These are phyloP conservation scores for Nothopassalora personata DNA, from an alignment of 2,329 filamentous ascomycete genomes.

Conservation along the genomic window DNA sequence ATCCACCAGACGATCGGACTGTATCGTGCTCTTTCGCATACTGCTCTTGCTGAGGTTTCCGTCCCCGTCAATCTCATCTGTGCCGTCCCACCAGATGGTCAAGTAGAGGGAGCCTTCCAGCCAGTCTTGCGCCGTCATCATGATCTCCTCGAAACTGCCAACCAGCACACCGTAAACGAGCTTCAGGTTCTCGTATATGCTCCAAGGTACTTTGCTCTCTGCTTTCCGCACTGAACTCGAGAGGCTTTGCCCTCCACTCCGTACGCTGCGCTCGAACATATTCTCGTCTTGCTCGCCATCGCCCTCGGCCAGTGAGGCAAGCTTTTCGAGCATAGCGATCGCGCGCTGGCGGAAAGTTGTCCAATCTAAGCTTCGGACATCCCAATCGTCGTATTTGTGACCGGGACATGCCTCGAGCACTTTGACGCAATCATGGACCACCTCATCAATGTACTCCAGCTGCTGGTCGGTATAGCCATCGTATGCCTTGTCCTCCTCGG, in stretches of 20 bases:
- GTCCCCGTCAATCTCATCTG: slow-evolving; percentile 48
- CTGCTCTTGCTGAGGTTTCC: slow-evolving; percentile 44
- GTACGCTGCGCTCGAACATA: slow-evolving; percentile 21
- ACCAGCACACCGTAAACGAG: slow-evolving; percentile 75
- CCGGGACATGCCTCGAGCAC: slow-evolving; percentile 71
- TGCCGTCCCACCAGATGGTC: slow-evolving; percentile 88
- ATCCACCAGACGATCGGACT: slow-evolving; percentile 44
- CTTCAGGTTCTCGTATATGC: slow-evolving; percentile 78
- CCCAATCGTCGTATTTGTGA: slow-evolving; percentile 64
- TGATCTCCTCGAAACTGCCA: slow-evolving; percentile 68
- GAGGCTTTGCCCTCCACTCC: slow-evolving; percentile 50
- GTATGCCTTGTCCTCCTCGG: slow-evolving; percentile 52
- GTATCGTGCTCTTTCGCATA: slow-evolving; percentile 31
- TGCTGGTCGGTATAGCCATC: slow-evolving; percentile 70
- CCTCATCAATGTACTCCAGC: slow-evolving; percentile 71
- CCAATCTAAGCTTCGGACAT: slow-evolving; percentile 78
- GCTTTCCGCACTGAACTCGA: slow-evolving; percentile 65
- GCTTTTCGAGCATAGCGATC: slow-evolving; percentile 51
- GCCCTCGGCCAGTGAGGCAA: slow-evolving; percentile 76
- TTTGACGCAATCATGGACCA: slow-evolving; percentile 61
- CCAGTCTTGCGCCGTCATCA: slow-evolving; percentile 80
- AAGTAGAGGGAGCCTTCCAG: slow-evolving; percentile 79
- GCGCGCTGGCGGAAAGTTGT: slow-evolving; percentile 68
- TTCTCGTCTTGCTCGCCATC: slow-evolving; percentile 40
- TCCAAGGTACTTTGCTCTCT: slow-evolving; percentile 82